Conservation (phyloP, 1,284 basidiomycete genomes). For the Tilletia horrida region DNA sequence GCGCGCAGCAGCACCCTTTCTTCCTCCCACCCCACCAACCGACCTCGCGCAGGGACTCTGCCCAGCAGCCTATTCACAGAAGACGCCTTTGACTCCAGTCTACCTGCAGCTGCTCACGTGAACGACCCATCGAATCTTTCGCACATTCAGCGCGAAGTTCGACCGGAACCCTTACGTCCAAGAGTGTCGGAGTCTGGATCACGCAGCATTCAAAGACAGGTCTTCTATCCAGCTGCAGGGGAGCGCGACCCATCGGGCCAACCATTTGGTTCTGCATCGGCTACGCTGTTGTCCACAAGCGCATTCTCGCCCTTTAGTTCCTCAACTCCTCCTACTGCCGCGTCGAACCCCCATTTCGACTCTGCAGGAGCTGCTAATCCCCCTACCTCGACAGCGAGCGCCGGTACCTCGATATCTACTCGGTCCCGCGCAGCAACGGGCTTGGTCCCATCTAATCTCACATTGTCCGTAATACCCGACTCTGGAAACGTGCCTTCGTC, state of each 20-base stretch:
- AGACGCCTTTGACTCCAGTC: slow-evolving; percentile 1
- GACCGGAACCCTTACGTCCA: too few relatives aligned
- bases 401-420: not conserved
- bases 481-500: too few relatives aligned
- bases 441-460: not conserved
- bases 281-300: not conserved
- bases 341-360: not conserved
- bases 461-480: too few relatives aligned
- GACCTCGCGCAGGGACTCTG: slow-evolving; percentile 4
- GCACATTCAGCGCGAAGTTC: too few relatives aligned
- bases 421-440: slow-evolving; percentile 3
- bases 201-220: not conserved
- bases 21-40: not conserved
- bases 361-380: not conserved
- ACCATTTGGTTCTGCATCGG: not conserved
- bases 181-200: too few relatives aligned
- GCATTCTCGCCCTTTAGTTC: slow-evolving; percentile 5
- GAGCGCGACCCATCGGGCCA: not conserved
- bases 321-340: not conserved
- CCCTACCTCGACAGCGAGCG: not conserved
- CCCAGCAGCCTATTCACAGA: slow-evolving; percentile 9
- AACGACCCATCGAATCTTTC: not conserved
- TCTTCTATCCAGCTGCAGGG: slow-evolving; percentile 1
- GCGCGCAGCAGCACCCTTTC: not conserved
- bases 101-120: not conserved